phyloP scores from a whole-genome alignment of 2,329 filamentous ascomycete species.

The Akanthomyces lecanii region DNA sequence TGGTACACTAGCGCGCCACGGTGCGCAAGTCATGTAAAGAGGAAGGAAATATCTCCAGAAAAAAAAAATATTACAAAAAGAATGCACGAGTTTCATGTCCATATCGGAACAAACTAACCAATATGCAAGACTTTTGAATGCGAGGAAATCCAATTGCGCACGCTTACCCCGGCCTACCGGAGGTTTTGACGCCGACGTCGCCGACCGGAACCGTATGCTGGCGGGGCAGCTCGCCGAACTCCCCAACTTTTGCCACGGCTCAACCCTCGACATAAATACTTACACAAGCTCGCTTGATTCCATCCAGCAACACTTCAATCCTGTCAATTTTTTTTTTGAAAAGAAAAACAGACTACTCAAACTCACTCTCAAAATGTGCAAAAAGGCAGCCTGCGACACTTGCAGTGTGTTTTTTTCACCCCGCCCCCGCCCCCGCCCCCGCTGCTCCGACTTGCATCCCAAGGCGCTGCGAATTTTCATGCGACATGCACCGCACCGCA shows the following conservation, averaged over 20 bases:
- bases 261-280: neutral
- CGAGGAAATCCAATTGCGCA: neutral
- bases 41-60: no score
- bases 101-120: no score
- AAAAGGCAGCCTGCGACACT: constrained; percentile 55
- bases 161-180: neutral
- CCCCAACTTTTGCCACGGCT: neutral
- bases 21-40: no score
- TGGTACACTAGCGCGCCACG: no score
- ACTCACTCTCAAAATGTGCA: constrained; percentile 52
- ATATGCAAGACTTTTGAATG: neutral
- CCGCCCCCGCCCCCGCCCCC: neutral
- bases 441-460: neutral
- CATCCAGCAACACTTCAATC: neutral
- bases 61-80: no score
- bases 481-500: neutral
- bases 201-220: neutral
- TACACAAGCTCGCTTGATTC: neutral
- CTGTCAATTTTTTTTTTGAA: neutral
- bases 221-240: constrained; percentile 13
- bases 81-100: no score
- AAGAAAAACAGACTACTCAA: neutral
- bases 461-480: neutral
- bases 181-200: constrained; percentile 1
- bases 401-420: constrained; percentile 50